Evolutionary conservation across 371 early-diverging fungal genomes (phyloP).

Genomic region (Batkoa obscura): DNA sequence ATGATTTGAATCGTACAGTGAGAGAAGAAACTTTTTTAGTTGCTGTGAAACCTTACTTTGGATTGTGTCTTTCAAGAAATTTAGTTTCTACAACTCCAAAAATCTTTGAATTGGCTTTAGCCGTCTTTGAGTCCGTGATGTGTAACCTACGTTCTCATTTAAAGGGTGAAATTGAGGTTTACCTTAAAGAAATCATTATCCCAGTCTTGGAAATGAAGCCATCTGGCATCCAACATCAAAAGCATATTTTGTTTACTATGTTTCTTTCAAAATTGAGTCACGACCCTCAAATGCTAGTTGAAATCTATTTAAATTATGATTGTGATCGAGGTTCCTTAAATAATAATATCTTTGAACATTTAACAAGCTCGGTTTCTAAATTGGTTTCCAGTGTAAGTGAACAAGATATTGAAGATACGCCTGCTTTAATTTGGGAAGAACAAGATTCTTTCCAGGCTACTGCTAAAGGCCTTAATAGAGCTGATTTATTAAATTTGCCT

Average conservation of each 20-base stretch:
- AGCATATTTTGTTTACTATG: slow-evolving; percentile 22
- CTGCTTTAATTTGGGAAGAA: slow-evolving; percentile 26
- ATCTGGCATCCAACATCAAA: slow-evolving; percentile 19
- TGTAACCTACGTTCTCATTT: slow-evolving; percentile 42
- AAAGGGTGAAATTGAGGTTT: slow-evolving; percentile 53
- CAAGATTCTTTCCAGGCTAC: slow-evolving; percentile 13
- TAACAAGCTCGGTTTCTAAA: neutral
- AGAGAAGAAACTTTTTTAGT: slow-evolving; percentile 24
- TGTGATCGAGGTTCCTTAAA: slow-evolving; percentile 28
- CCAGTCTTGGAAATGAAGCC: slow-evolving; percentile 43
- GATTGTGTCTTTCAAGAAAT: slow-evolving; percentile 37
- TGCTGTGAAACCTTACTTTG: slow-evolving; percentile 42
- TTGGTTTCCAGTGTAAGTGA: slow-evolving; percentile 45
- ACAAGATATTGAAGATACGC: slow-evolving; percentile 44
- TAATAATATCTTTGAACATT: slow-evolving; percentile 1
- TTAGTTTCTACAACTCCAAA: slow-evolving; percentile 39
- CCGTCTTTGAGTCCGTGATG: slow-evolving; percentile 58
- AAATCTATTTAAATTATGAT: slow-evolving; percentile 92
- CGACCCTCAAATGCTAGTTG: slow-evolving; percentile 77
- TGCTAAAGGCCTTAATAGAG: slow-evolving; percentile 10
- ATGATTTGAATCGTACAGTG: slow-evolving; percentile 10
- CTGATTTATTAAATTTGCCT: neutral
- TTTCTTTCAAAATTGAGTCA: slow-evolving; percentile 27
- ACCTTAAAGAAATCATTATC: slow-evolving; percentile 48
- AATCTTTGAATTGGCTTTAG: slow-evolving; percentile 64